Evolutionary conservation across 768 basidiomycete genomes (phyloP), one percentile per base, ranked within the genome.

Genomic region (Amanita subjunquillea): DNA sequence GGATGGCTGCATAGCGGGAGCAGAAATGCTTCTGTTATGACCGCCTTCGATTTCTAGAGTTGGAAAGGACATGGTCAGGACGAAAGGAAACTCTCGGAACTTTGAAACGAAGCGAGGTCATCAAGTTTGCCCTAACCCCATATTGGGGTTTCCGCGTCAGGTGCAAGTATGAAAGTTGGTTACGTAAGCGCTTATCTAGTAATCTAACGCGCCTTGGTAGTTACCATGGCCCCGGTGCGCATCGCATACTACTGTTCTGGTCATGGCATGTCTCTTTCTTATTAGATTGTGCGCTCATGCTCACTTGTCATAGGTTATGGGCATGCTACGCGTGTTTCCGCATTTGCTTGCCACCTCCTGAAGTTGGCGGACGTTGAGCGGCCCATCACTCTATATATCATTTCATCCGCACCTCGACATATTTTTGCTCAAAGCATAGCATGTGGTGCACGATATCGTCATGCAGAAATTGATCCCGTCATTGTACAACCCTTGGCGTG

Each of bases 241-340:
- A 72, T 84, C 49, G 84, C 79, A 0, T 87, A 85, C 62, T 87
- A 87, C 62, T 86, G 84, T 60, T 85, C 83, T 30, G 85, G 85
- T 10, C 85, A 87, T 60, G 85, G 85, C 83, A 50, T 53, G 77
- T 57, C 13, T 47, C 27, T 7, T 34, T 38, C 36, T 51, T 51
- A 32, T 34, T 2, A 27, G 13, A 43, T 23, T 8, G 47, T 10
- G 17, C 34, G 29, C 41, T 54, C n/a, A 53, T 34, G 39, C 20
- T 55, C 5, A 51, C 37, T 34, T 17, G 37, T 48, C n/a, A 22
- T 57, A 85, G 83, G 84, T n/a, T 88, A 84, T 52, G 84, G 87
- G n/a, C 87, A 90, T 61, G 87, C 87, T 7, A 91, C 87, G 3
- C 79, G 87, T 36, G 87, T 89, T 13, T 85, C 85, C 13, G 87